Base-by-base conservation (phyloP, 768 basidiomycete genomes). In the Lyophyllum semitale region DNA sequence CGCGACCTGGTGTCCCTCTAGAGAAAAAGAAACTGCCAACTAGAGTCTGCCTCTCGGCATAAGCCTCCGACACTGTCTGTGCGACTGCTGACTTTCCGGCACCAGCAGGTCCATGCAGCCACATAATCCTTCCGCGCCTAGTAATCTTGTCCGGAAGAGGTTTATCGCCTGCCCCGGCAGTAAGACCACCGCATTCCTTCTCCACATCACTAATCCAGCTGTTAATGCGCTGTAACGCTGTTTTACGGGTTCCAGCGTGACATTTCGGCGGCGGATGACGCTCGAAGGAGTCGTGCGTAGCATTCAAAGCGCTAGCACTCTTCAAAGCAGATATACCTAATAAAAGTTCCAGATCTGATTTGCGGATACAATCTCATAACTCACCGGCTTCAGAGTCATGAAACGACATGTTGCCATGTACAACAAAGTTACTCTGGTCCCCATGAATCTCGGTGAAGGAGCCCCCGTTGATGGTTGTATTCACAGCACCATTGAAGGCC, bases 1-100 rank as follows among this genome's bases (percentile, higher is more conserved):
- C 59, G 2, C 71, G 61, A 27, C 59, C 62, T 8, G 61, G 35
- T 44, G 62, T 62, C 15, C 59, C 59, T 15, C 69, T 61, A 2
- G 66, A 68, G 60, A 74, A 72, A 49, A 73, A 73, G 61, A 74
- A 73, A 33, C 66, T 66, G 0, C 64, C 71, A 13, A 63, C 70
- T 7, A 73, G 60, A 4, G 8, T 45, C 26, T 49, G 54, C 32
- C 8, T 25, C 30, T 37, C 53, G 48, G 29, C 57, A 44, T 65
- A 59, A 9, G 18, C 17, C 40, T 55, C 54, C 3, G 63, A 60
- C 1, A 66, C 30, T 1, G 59, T 57, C 27, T 63, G 64, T 1
- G 29, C 29, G 11, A 30, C 29, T 30, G 29, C 29, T 6, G 29
- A 30, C 29, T 30, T 30, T 30, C 29, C 29, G 6, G 29, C 29